These are phyloP conservation scores for Aspergillus asperescens DNA, from an alignment of 495 filamentous ascomycete species.

Conservation along the genomic window DNA sequence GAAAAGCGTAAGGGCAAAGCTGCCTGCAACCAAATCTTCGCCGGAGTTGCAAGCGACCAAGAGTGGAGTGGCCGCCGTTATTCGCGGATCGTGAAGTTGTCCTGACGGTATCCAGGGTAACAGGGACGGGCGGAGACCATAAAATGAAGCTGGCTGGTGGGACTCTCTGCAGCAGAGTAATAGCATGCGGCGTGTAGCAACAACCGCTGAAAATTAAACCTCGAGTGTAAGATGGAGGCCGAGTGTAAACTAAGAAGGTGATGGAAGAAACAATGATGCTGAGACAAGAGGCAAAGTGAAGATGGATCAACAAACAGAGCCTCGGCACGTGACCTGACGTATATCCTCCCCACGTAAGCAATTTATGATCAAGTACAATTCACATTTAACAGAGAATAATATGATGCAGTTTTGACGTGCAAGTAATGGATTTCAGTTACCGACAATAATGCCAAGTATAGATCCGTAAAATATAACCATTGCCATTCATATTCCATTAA, in stretches of 20 bases:
- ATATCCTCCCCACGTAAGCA: neutral
- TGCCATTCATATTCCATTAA: neutral
- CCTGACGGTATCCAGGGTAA: constrained; percentile 38
- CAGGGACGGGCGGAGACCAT: constrained; percentile 25
- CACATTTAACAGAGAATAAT: too few species aligned
- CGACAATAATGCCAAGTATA: neutral
- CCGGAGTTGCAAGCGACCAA: neutral
- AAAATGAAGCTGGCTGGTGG: neutral
- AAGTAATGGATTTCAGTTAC: neutral
- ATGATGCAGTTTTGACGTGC: neutral
- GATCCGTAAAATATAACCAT: neutral
- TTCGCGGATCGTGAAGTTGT: constrained; percentile 27
- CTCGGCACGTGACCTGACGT: neutral
- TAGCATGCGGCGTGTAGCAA: neutral
- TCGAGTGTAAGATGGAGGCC: neutral
- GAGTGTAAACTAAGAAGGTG: neutral
- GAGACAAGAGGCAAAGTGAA: too few species aligned
- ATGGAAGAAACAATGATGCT: neutral
- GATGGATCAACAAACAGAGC: neutral
- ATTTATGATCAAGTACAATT: too few species aligned
- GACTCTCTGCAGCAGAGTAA: neutral
- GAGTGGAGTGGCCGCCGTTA: constrained; percentile 18
- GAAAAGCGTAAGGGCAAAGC: constrained; percentile 1
- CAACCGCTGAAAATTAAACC: neutral
- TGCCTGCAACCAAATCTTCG: neutral